Conservation (phyloP, 2,329 filamentous ascomycete genomes). For the Domatiomyces globalis region DNA sequence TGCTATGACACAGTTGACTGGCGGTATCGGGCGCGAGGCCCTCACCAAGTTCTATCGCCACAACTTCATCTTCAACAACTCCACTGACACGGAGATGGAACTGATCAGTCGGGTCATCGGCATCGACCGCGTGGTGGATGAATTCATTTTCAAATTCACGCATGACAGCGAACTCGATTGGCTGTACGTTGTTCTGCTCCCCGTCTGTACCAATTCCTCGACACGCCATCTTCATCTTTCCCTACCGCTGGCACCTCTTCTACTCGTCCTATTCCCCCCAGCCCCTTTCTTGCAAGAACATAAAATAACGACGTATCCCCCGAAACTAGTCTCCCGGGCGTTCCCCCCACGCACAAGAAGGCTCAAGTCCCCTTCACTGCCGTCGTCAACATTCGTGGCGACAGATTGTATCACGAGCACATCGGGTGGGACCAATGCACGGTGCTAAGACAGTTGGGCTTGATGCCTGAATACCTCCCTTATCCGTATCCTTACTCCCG, state of each 20-base stretch:
- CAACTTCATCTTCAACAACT: constrained; percentile 63
- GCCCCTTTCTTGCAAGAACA: neutral
- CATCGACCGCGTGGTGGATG: constrained; percentile 56
- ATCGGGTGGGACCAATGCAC: constrained; percentile 58
- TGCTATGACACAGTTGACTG: constrained; percentile 36
- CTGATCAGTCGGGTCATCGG: constrained; percentile 59
- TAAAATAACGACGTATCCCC: neutral
- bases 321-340: constrained; percentile 38
- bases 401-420: constrained; percentile 55
- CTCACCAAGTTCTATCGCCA: constrained; percentile 56
- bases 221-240: constrained; percentile 1
- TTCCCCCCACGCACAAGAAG: constrained; percentile 41
- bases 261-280: too few relatives aligned
- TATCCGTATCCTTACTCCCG: constrained; percentile 42
- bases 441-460: constrained; percentile 45
- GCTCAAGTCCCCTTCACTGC: constrained; percentile 50
- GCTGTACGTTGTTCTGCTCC: constrained; percentile 40
- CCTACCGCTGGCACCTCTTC: neutral
- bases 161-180: constrained; percentile 52
- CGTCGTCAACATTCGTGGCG: constrained; percentile 54
- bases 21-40: constrained; percentile 51
- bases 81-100: constrained; percentile 51
- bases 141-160: constrained; percentile 53
- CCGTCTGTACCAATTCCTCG: neutral
- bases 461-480: constrained; percentile 50